These are phyloP conservation scores for Talaromyces sp. DNA, from an alignment of 2,329 filamentous ascomycete genomes.

Conservation along the genomic window DNA sequence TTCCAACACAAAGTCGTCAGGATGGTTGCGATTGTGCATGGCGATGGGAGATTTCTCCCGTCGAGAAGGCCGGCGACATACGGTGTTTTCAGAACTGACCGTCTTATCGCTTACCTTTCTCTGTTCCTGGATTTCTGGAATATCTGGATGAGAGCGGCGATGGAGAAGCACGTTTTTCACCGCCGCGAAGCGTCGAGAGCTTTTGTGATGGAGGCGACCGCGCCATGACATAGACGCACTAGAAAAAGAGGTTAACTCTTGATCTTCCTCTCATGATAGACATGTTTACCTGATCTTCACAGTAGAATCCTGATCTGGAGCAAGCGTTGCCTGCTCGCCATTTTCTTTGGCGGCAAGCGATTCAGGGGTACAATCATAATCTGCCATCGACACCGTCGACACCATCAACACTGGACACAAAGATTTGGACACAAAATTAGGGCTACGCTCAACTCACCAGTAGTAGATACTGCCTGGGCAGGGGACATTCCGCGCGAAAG, in stretches of 20 bases:
- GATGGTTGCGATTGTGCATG: background rate
- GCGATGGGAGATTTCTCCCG: conserved; percentile 18
- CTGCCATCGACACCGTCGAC: background rate
- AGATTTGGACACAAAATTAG: background rate
- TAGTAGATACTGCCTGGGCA: background rate
- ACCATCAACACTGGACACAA: too few relatives aligned
- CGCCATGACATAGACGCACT: background rate
- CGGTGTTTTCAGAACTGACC: conserved; percentile 24
- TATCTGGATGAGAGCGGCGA: background rate
- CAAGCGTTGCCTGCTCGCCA: background rate
- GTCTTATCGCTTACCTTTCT: conserved; percentile 30
- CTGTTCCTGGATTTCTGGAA: background rate
- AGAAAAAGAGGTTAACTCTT: background rate
- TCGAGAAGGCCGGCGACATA: conserved; percentile 28
- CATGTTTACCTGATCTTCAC: background rate
- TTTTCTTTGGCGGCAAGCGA: background rate
- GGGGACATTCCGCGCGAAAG: background rate
- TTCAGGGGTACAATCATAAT: background rate
- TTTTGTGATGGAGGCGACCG: conserved; percentile 1
- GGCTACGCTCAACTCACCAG: background rate
- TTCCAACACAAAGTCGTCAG: background rate
- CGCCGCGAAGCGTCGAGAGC: background rate
- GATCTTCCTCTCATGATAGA: background rate
- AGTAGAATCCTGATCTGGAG: background rate
- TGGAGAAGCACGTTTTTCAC: conserved; percentile 6